These are phyloP conservation scores for Pezicula carpinea DNA, from an alignment of 2,329 filamentous ascomycete species.

Conservation along the genomic window DNA sequence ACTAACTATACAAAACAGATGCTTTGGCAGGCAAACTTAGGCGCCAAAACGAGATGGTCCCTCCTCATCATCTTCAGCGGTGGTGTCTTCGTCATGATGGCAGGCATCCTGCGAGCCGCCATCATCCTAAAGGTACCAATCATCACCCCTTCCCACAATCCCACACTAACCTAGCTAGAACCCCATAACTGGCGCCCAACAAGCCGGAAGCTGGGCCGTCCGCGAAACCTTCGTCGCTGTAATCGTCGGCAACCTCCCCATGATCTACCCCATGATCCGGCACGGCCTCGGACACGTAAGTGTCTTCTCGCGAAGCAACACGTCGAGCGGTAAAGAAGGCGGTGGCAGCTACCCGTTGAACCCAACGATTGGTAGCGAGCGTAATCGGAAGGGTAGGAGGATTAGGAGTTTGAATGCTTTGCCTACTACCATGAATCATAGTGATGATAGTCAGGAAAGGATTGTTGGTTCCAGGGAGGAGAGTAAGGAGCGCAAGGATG, in stretches of 20 bases:
- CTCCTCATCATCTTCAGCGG: slow-evolving; percentile 50
- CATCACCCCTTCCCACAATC: too few species aligned
- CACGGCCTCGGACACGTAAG: too few species aligned
- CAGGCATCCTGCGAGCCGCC: slow-evolving; percentile 48
- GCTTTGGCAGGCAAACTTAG: slow-evolving; percentile 46
- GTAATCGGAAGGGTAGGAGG: too few species aligned
- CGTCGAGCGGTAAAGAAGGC: too few species aligned
- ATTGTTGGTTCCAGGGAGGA: too few species aligned
- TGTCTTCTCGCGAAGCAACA: too few species aligned
- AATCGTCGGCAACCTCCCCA: slow-evolving; percentile 32
- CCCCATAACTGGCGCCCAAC: slow-evolving; percentile 32
- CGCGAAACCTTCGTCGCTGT: slow-evolving; percentile 34
- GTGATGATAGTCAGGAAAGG: too few species aligned
- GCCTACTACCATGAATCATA: too few species aligned
- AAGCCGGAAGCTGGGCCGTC: slow-evolving; percentile 33
- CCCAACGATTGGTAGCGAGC: background rate
- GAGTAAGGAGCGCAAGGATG: too few species aligned
- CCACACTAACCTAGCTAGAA: slow-evolving; percentile 12
- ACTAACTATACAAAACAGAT: slow-evolving; percentile 35
- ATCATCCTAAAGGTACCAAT: slow-evolving; percentile 34
- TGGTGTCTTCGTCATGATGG: slow-evolving; percentile 49
- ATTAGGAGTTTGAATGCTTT: too few species aligned
- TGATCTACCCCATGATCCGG: slow-evolving; percentile 21
- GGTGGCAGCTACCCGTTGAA: too few species aligned
- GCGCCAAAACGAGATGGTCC: slow-evolving; percentile 42